phyloP scores from a whole-genome alignment of 257 asterid genomes.

The Penstemon newberryi region DNA sequence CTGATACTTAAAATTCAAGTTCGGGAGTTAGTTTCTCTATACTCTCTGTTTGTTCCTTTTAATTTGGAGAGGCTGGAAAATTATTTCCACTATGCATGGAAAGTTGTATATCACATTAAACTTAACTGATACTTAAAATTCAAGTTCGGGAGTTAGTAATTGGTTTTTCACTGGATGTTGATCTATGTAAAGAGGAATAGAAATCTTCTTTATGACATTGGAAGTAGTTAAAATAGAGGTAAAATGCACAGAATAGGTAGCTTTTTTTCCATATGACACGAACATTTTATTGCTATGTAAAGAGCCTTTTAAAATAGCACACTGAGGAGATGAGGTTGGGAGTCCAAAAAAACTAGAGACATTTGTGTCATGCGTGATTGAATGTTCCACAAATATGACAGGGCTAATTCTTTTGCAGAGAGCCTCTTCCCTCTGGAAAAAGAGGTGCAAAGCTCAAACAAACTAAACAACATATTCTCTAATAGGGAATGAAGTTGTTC shows the following conservation, averaged over 20 bases:
- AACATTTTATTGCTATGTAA: too few relatives aligned
- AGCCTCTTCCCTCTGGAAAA: too few relatives aligned
- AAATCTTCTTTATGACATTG: not conserved
- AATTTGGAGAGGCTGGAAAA: not conserved
- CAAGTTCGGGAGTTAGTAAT: not conserved
- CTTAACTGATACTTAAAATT: not conserved
- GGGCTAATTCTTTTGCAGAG: too few relatives aligned
- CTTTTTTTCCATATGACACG: too few relatives aligned
- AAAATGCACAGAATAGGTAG: too few relatives aligned
- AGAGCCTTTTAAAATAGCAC: not conserved
- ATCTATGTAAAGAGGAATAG: not conserved
- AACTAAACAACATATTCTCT: too few relatives aligned
- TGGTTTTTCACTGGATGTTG: constrained; percentile 8
- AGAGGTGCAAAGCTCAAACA: too few relatives aligned
- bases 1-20: not conserved
- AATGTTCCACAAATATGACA: not conserved
- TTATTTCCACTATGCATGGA: not conserved
- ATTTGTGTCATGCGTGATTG: not conserved
- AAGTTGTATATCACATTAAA: not conserved
- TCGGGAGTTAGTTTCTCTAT: not conserved
- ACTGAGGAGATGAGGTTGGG: constrained; percentile 2
- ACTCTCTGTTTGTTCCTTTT: constrained; percentile 5
- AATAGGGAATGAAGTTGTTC: too few relatives aligned
- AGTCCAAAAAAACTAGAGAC: not conserved
- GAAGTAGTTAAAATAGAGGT: not conserved